Base-by-base conservation (phyloP, 202 grass and related monocot species). In the Dendrocalamus latiflorus region DNA sequence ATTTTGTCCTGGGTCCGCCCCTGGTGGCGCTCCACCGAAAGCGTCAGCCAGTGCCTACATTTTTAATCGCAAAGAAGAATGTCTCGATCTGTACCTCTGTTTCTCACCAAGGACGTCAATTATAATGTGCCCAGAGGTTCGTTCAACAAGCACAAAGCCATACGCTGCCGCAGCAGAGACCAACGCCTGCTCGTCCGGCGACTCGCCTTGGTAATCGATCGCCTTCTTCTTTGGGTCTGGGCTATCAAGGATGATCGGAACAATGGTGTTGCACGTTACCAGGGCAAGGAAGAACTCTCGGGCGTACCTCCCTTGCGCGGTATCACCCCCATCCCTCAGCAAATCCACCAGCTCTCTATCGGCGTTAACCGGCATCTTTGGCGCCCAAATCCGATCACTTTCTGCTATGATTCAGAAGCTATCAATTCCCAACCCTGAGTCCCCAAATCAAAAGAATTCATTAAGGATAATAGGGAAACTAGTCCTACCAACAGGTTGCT, bases 111-210 rank as follows among this genome's bases (percentile, higher is more conserved):
- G 86, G 58, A 97, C 86, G 68, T 97, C 90, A 76, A 94, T 84
- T 18, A 93, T 81, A 72, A 97, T 81, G 74, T 91, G 74, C 17
- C 94, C 94, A 4, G 94, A 94, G 22, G 88, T 97, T 68, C 94
- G 84, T 70, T 97, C 92, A 2, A 97, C 69, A 2, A 97, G 92
- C 43, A 90, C 88, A 70, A 94, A 94, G 21, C 94, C 92, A 59
- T 97, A 97, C 6, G 92, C 90, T 0, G 92, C 86, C 0, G 94
- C 92, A 13, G 94, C 94, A 57, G 84, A 69, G 43, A 97, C 94
- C 74, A 97, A 56, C n/a, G 95, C 90, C 80, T 94, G 92, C 83
- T 98, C 95, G 78, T 98, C 95, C 20, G 95, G 95, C 9, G 95
- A 98, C 68, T 98, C 95, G 39, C 95, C 95, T 78, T 94, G 95